These are phyloP conservation scores for Aureobasidium lini DNA, from an alignment of 2,329 filamentous ascomycete species.

Conservation along the genomic window DNA sequence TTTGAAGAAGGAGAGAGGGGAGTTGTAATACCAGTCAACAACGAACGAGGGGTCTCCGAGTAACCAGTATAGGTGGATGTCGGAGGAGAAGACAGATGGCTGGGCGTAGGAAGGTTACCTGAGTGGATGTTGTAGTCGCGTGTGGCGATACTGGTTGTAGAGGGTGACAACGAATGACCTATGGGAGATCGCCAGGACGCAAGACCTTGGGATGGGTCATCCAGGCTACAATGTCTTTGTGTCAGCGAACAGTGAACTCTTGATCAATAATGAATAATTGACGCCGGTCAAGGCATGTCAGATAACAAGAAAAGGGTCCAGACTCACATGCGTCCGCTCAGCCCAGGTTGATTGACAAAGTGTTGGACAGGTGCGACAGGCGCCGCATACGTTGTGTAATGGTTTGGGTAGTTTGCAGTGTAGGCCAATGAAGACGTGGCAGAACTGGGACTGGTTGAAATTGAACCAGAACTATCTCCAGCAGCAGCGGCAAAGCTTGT, in stretches of 20 bases:
- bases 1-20: slow-evolving; percentile 18
- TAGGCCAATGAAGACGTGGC: slow-evolving; percentile 43
- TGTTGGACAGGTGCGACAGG: slow-evolving; percentile 29
- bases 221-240: slow-evolving; percentile 7
- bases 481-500: slow-evolving; percentile 43
- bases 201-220: slow-evolving; percentile 16
- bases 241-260: slow-evolving; percentile 18
- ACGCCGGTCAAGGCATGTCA: slow-evolving; percentile 12
- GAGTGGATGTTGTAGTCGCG: slow-evolving; percentile 17
- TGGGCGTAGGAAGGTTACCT: slow-evolving; percentile 25
- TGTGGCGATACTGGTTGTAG: neutral
- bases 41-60: slow-evolving; percentile 26
- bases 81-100: slow-evolving; percentile 23
- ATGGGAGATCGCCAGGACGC: slow-evolving; percentile 23
- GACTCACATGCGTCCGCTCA: slow-evolving; percentile 35
- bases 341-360: slow-evolving; percentile 33
- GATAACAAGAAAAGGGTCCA: slow-evolving; percentile 28
- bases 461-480: slow-evolving; percentile 51
- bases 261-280: slow-evolving; percentile 17
- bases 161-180: slow-evolving; percentile 5
- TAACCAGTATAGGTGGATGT: slow-evolving; percentile 23
- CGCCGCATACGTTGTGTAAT: slow-evolving; percentile 26
- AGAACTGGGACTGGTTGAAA: slow-evolving; percentile 45
- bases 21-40: slow-evolving; percentile 20
- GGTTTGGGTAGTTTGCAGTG: slow-evolving; percentile 27